Evolutionary conservation across 345 rosid species (phyloP).

Genomic region (Euphorbia tirucalli): DNA sequence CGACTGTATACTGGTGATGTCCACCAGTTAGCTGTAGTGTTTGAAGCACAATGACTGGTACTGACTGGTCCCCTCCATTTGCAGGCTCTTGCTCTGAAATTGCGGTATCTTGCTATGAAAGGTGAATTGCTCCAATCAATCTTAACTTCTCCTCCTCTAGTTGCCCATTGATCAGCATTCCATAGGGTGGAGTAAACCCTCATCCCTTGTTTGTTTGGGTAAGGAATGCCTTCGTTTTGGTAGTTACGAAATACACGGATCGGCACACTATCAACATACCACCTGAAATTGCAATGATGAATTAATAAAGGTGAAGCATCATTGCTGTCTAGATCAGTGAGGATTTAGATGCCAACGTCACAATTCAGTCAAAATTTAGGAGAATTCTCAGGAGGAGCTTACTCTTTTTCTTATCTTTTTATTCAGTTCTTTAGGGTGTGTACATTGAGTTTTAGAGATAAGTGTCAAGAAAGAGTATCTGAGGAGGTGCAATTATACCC

Average conservation of each 20-base stretch:
- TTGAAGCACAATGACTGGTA: constrained; percentile 40
- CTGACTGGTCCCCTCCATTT: constrained; percentile 57
- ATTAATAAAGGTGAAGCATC: background rate
- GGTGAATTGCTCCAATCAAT: constrained; percentile 60
- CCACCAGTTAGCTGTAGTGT: constrained; percentile 56
- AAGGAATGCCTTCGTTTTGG: constrained; percentile 50
- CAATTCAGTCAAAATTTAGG: background rate
- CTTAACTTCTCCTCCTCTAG: constrained; percentile 66
- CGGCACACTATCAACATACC: constrained; percentile 58
- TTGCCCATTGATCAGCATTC: constrained; percentile 79
- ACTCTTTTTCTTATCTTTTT: no score
- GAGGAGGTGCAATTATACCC: no score
- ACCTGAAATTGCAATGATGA: constrained; percentile 39
- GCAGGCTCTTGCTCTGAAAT: constrained; percentile 59
- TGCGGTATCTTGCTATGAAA: constrained; percentile 45
- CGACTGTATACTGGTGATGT: constrained; percentile 45
- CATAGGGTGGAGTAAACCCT: constrained; percentile 60
- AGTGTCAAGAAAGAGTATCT: no score
- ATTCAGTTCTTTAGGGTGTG: no score
- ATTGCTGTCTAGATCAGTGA: background rate
- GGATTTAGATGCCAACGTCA: background rate
- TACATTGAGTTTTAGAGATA: no score
- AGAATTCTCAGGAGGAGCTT: background rate
- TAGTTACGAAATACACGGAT: constrained; percentile 60
- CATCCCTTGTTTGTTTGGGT: constrained; percentile 78